Conservation (phyloP, 352 stramenopile genomes). For the Globisporangium heterothallicum region DNA sequence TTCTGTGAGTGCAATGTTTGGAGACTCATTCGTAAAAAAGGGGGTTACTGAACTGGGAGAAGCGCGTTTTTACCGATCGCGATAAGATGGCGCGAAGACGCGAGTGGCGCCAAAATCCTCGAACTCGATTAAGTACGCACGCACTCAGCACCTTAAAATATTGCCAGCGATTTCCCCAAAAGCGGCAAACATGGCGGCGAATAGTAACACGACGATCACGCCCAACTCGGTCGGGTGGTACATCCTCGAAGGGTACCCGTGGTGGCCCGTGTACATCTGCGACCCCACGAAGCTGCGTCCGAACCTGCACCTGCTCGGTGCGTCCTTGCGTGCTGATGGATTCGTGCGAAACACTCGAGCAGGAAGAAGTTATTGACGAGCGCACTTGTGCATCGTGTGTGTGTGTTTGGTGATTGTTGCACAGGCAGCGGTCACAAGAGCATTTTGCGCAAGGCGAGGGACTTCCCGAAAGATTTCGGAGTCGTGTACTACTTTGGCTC, state of each 20-base stretch:
- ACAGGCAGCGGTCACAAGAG: constrained; percentile 51
- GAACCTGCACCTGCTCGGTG: constrained; percentile 58
- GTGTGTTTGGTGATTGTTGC: background rate
- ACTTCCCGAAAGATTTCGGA: constrained; percentile 65
- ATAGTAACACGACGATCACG: constrained; percentile 13
- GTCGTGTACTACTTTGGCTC: constrained; percentile 86
- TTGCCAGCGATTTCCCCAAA: no score
- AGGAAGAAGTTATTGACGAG: background rate
- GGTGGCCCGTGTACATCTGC: constrained; percentile 85
- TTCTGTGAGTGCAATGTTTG: background rate
- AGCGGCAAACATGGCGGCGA: background rate
- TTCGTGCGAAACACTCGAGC: background rate
- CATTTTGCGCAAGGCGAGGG: constrained; percentile 68
- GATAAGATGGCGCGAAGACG: background rate
- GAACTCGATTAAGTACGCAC: background rate
- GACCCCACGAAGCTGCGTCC: constrained; percentile 70
- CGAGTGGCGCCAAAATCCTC: background rate
- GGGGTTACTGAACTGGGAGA: background rate
- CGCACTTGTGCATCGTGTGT: background rate
- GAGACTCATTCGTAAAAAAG: background rate
- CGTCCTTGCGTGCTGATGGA: background rate
- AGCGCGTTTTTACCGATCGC: background rate
- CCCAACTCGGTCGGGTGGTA: constrained; percentile 80
- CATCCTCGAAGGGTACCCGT: constrained; percentile 81
- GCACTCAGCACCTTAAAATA: no score